A percentile compares a stretch with the other conserved stretches of the same genome.
phyloP scores from a whole-genome alignment of 2,329 filamentous ascomycete genomes.

The Aurifilum marmelostoma region DNA sequence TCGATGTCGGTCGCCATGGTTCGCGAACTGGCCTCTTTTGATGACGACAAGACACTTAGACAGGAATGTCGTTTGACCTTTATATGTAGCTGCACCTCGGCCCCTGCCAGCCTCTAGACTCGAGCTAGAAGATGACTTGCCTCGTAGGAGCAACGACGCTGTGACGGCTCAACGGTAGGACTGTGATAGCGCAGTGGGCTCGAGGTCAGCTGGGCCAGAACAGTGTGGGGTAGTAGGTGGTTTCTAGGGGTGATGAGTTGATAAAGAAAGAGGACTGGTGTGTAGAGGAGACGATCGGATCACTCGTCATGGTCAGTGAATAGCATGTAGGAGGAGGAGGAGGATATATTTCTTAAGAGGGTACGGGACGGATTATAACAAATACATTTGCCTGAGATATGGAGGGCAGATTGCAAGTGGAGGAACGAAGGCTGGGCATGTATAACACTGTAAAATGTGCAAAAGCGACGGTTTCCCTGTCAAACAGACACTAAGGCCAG shows the following conservation, averaged over 20 bases:
- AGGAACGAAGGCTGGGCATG: background rate
- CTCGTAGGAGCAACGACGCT: constrained; percentile 29
- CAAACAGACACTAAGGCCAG: background rate
- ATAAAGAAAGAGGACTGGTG: background rate
- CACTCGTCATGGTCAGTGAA: background rate
- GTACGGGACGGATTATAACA: background rate
- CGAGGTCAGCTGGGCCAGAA: background rate
- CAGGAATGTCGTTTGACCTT: background rate
- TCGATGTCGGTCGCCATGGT: background rate
- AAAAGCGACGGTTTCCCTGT: background rate
- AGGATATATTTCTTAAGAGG: background rate
- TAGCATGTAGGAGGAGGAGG: background rate
- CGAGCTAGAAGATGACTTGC: constrained; percentile 8
- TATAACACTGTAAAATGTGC: background rate
- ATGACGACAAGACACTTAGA: no score
- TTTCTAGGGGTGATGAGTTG: background rate
- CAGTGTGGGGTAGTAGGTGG: background rate
- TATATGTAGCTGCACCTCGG: constrained; percentile 22
- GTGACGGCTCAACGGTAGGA: background rate
- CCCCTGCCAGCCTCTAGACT: constrained; percentile 6
- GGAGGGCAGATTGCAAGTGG: background rate
- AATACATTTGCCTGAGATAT: constrained; percentile 2
- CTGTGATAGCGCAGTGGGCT: background rate
- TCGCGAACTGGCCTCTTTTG: no score
- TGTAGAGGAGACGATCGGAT: background rate